phyloP scores from a whole-genome alignment of 2,329 filamentous ascomycete species.

The Penicillium griseofulvum region DNA sequence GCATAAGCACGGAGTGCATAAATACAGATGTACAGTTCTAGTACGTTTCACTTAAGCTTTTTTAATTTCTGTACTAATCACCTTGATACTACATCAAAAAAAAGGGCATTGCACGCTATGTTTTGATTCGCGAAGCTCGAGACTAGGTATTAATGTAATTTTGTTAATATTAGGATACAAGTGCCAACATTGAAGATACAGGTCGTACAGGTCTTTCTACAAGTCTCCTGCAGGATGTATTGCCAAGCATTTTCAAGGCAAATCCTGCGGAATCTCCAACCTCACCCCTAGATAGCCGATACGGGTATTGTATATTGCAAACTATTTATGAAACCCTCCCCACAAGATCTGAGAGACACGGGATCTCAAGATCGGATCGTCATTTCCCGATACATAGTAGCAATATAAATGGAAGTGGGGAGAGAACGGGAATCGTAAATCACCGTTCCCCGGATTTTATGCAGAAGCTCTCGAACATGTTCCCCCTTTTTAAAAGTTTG shows the following conservation, averaged over 20 bases:
- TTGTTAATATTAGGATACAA: not conserved
- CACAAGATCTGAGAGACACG: not conserved
- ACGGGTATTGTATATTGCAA: not conserved
- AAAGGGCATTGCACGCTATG: no score
- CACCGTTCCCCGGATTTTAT: constrained; percentile 1
- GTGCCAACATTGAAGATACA: not conserved
- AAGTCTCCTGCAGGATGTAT: not conserved
- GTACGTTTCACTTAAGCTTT: not conserved
- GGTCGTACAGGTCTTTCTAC: not conserved
- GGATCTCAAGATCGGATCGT: not conserved
- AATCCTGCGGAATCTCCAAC: not conserved
- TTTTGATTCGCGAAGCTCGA: not conserved
- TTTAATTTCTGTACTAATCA: not conserved
- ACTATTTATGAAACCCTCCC: not conserved
- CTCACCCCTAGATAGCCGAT: not conserved
- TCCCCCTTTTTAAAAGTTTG: not conserved
- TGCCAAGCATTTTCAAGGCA: constrained; percentile 2
- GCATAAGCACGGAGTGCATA: not conserved
- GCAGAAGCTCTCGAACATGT: not conserved
- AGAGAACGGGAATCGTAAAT: not conserved
- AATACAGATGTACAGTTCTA: not conserved
- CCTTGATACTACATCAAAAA: not conserved
- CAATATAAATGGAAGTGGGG: not conserved
- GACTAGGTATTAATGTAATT: not conserved
- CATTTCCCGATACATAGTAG: not conserved